phyloP scores from a whole-genome alignment of 1,139 yeast species.

The Lodderomyces oxycetoniae region DNA sequence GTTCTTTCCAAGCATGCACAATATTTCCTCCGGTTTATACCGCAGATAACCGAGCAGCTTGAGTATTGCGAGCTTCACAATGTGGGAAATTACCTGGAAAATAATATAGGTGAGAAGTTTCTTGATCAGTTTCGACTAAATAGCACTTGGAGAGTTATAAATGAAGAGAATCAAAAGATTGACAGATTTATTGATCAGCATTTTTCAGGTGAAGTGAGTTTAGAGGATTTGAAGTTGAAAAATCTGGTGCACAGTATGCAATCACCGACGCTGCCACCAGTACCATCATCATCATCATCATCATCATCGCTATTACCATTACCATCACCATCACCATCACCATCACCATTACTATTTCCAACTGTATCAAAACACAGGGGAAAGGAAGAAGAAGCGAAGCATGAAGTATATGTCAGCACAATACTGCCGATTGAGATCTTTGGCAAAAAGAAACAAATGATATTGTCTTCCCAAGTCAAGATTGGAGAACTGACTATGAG shows the following conservation, averaged over 20 bases:
- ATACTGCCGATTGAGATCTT: constrained; percentile 19
- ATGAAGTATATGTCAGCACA: background rate
- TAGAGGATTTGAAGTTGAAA: constrained; percentile 31
- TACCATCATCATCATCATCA: too few species aligned
- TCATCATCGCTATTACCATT: too few species aligned
- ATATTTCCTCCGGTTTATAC: constrained; percentile 39
- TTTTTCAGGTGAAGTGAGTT: constrained; percentile 25
- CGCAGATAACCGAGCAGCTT: constrained; percentile 32
- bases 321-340: too few species aligned
- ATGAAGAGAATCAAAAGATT: constrained; percentile 25
- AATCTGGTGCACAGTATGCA: constrained; percentile 18
- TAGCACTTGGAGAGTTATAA: constrained; percentile 34
- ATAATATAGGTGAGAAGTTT: constrained; percentile 37
- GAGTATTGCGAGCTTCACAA: constrained; percentile 22
- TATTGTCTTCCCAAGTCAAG: constrained; percentile 31
- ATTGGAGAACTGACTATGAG: constrained; percentile 35
- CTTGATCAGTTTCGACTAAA: constrained; percentile 23
- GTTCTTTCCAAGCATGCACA: constrained; percentile 35
- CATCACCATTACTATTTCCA: too few species aligned
- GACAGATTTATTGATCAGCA: constrained; percentile 36
- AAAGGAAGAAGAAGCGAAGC: background rate
- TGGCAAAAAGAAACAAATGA: constrained; percentile 38
- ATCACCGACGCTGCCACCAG: background rate
- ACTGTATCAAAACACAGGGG: constrained; percentile 1
- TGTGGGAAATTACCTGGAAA: constrained; percentile 21